A percentile compares a stretch with the other conserved stretches of the same genome.
Evolutionary conservation across 2,329 filamentous ascomycete genomes (phyloP).

Genomic region (Fusarium sulawesiense): DNA sequence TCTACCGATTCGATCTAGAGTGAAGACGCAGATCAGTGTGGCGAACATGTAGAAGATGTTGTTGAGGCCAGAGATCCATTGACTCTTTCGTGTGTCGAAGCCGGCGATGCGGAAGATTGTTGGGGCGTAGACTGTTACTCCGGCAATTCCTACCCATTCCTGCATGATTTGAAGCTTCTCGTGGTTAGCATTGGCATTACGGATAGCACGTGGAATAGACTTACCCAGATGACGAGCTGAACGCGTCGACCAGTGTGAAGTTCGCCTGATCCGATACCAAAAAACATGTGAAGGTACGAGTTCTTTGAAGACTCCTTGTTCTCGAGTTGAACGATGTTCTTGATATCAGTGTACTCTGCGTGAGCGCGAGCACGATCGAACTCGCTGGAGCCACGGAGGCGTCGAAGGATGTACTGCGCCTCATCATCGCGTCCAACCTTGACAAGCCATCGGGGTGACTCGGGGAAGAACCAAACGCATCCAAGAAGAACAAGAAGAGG

Average conservation of each 20-base stretch:
- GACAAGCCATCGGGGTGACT: conserved; percentile 74
- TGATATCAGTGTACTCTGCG: conserved; percentile 75
- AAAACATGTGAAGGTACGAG: conserved; percentile 74
- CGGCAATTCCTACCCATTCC: conserved; percentile 65
- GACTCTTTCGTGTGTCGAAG: conserved; percentile 68
- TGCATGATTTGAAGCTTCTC: conserved; percentile 33
- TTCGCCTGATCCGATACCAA: conserved; percentile 72
- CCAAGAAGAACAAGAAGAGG: conserved; percentile 68
- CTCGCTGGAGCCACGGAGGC: conserved; percentile 69
- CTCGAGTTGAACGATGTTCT: conserved; percentile 60
- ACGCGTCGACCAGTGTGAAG: conserved; percentile 75
- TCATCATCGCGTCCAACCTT: conserved; percentile 75
- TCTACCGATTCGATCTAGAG: conserved; percentile 74
- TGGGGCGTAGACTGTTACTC: conserved; percentile 70
- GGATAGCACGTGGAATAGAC: rapidly evolving
- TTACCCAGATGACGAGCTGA: conserved; percentile 75
- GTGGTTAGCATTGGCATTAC: rapidly evolving
- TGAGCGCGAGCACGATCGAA: conserved; percentile 66
- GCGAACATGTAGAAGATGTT: conserved; percentile 68
- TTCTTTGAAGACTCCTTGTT: conserved; percentile 69
- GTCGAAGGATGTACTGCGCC: conserved; percentile 71
- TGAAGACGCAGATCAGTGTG: conserved; percentile 76
- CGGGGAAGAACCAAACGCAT: conserved; percentile 74
- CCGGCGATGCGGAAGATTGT: conserved; percentile 75
- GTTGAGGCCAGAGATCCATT: conserved; percentile 71